phyloP scores from a whole-genome alignment of 257 asterid species.

The Mentha longifolia region DNA sequence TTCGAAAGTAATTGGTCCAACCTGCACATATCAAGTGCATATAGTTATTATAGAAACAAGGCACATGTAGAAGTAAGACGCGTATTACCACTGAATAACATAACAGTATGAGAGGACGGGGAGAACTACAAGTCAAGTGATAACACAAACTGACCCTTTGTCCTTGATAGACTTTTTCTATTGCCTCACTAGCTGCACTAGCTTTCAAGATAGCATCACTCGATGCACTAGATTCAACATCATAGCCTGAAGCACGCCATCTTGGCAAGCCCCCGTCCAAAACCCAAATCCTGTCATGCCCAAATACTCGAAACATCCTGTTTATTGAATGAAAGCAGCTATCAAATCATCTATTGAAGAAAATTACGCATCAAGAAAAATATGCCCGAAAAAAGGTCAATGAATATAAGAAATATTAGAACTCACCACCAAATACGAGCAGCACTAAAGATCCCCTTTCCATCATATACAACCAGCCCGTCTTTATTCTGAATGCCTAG shows the following conservation, averaged over 20 bases:
- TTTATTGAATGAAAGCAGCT: conserved; percentile 31
- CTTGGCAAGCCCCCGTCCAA: conserved; percentile 94
- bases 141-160: conserved; percentile 44
- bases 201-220: conserved; percentile 94
- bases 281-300: conserved; percentile 93
- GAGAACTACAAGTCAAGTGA: conserved; percentile 5
- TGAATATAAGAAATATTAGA: conserved; percentile 20
- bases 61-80: neutral
- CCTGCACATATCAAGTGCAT: conserved; percentile 56
- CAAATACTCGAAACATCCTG: conserved; percentile 99
- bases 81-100: neutral
- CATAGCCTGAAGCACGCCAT: conserved; percentile 90
- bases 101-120: neutral
- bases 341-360: conserved; percentile 17
- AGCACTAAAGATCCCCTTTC: conserved; percentile 97
- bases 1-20: conserved; percentile 75
- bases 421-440: conserved; percentile 99
- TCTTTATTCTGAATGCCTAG: conserved; percentile 96
- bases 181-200: conserved; percentile 98
- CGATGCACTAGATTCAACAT: conserved; percentile 95
- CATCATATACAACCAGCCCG: conserved; percentile 91
- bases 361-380: conserved; percentile 13
- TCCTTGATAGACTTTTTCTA: conserved; percentile 87
- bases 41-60: conserved; percentile 26
- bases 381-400: no score